Percentiles rank a stretch among this genome's conserved stretches.
Evolutionary conservation across 441 rosid genomes (phyloP).

Genomic region (Brassica hybrid): DNA sequence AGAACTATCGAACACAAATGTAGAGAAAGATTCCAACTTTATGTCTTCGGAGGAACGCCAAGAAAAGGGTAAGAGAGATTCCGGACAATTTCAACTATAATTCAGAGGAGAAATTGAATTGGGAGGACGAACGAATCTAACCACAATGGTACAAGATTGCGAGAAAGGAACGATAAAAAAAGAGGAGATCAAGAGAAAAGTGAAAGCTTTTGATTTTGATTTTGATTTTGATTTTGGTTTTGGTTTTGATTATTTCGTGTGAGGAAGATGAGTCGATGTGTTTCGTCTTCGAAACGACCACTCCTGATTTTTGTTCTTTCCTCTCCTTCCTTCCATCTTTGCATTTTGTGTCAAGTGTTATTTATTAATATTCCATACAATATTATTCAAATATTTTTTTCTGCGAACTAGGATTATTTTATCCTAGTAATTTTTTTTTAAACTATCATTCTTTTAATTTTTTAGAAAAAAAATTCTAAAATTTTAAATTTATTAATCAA

Average conservation of each 20-base stretch:
- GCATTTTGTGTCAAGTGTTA: background rate
- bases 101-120: constrained; percentile 31
- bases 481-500: too few species aligned
- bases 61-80: background rate
- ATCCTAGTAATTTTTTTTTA: too few species aligned
- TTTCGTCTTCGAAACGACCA: constrained; percentile 39
- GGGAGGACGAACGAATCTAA: constrained; percentile 13
- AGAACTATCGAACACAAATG: constrained; percentile 20
- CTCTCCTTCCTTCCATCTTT: background rate
- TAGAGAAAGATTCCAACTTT: constrained; percentile 15
- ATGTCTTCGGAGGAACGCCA: constrained; percentile 5
- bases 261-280: constrained; percentile 39
- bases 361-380: too few species aligned
- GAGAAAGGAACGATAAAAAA: background rate
- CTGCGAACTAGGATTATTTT: too few species aligned
- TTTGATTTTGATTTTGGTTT: constrained; percentile 13
- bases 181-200: constrained; percentile 22
- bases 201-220: constrained; percentile 27
- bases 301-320: constrained; percentile 36
- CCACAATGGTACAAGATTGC: constrained; percentile 15
- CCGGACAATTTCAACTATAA: constrained; percentile 21
- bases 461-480: too few species aligned
- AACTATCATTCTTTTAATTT: too few species aligned
- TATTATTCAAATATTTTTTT: too few species aligned
- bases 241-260: background rate